Evolutionary conservation across 192 early-diverging fungal species (phyloP).

Genomic region (Rhizoclosmatium globosum): DNA sequence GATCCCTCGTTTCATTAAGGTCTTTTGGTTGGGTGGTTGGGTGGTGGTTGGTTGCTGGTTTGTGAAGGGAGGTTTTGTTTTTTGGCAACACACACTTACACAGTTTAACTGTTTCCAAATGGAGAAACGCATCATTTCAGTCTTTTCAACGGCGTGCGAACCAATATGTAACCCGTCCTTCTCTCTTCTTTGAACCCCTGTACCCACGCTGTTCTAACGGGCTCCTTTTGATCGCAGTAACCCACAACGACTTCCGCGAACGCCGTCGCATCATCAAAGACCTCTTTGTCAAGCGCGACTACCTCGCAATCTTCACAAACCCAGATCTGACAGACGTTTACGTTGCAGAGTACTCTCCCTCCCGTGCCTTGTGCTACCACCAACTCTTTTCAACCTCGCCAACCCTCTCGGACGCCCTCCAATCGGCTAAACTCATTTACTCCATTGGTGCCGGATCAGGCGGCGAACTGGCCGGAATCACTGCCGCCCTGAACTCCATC

Average conservation of each 20-base stretch:
- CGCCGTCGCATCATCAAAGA: conserved; percentile 81
- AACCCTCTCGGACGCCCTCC: conserved; percentile 35
- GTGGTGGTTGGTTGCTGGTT: too few species aligned
- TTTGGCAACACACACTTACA: too few species aligned
- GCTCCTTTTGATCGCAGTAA: conserved; percentile 35
- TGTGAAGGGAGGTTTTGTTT: too few species aligned
- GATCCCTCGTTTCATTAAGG: background rate
- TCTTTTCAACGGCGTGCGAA: conserved; percentile 25
- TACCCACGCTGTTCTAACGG: too few species aligned
- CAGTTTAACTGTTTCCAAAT: background rate
- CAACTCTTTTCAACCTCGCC: background rate
- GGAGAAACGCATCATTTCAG: conserved; percentile 19
- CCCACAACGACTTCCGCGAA: conserved; percentile 62
- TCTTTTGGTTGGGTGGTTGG: background rate
- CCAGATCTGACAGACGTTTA: conserved; percentile 79
- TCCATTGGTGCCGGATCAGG: conserved; percentile 87
- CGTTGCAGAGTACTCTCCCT: conserved; percentile 86
- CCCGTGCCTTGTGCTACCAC: conserved; percentile 83
- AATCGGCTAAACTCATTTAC: conserved; percentile 42
- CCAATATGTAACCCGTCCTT: background rate
- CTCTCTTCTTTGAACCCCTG: too few species aligned
- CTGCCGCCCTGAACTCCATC: conserved; percentile 57
- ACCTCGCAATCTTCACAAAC: conserved; percentile 81
- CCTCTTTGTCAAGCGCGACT: conserved; percentile 84
- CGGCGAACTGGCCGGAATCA: conserved; percentile 83